Percentiles rank a stretch among this genome's conserved stretches.
Evolutionary conservation across 164 flowering plant genomes (phyloP).

Genomic region (Tinospora cordifolia): DNA sequence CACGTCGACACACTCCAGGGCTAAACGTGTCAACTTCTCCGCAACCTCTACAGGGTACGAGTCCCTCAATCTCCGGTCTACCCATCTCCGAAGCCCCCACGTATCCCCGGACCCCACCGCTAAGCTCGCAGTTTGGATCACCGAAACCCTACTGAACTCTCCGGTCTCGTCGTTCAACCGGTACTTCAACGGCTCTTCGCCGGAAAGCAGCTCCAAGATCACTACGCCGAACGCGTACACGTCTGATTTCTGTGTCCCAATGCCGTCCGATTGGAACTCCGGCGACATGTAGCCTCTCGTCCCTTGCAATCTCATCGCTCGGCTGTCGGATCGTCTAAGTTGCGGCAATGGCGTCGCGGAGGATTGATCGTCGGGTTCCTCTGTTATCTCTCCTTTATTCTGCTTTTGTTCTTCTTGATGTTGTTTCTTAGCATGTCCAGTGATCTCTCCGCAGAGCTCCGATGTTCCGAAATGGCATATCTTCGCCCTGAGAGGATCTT

Average conservation of each 20-base stretch:
- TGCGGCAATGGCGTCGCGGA: slow-evolving; percentile 36
- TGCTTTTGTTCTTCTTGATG: neutral
- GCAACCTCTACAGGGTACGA: slow-evolving; percentile 74
- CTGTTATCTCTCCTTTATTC: neutral
- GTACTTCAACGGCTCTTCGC: slow-evolving; percentile 48
- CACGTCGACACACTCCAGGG: slow-evolving; percentile 55
- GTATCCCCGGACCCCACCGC: slow-evolving; percentile 29
- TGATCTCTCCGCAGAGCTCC: slow-evolving; percentile 58
- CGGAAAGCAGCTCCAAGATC: slow-evolving; percentile 59
- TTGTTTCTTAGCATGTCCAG: slow-evolving; percentile 1
- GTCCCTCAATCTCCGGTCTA: slow-evolving; percentile 63
- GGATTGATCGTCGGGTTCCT: slow-evolving; percentile 58
- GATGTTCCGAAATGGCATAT: slow-evolving; percentile 82
- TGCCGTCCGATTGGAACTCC: slow-evolving; percentile 59
- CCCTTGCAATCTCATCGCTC: slow-evolving; percentile 43
- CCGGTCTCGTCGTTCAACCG: slow-evolving; percentile 31
- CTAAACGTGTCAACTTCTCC: slow-evolving; percentile 47
- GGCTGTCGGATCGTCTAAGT: slow-evolving; percentile 29
- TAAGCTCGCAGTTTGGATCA: slow-evolving; percentile 47
- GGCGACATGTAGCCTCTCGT: slow-evolving; percentile 71
- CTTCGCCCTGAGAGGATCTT: slow-evolving; percentile 33
- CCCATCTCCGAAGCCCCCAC: slow-evolving; percentile 52
- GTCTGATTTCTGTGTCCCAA: slow-evolving; percentile 56
- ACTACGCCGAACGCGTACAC: slow-evolving; percentile 70
- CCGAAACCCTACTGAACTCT: slow-evolving; percentile 35